Evolutionary conservation across 345 rosid species (phyloP), one percentile per base, ranked within the genome.

Genomic region (Clarkia xantiana): DNA sequence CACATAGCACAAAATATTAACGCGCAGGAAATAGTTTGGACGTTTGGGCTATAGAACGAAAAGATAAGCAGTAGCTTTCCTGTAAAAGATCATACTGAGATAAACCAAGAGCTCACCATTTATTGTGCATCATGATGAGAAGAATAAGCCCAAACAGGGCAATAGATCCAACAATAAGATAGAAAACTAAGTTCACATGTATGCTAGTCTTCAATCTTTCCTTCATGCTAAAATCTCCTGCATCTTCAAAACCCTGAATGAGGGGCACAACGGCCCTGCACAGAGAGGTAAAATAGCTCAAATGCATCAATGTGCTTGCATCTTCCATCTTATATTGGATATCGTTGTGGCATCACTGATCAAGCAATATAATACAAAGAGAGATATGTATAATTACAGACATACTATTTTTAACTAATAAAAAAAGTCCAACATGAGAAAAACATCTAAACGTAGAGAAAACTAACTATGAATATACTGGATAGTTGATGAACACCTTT

Each of bases 171-270:
- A 93, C 82, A 17, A 87, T 70, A 19, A 89, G 77, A 71, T 93
- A 93, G 70, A 93, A 93, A 48, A 84, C 76, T 55, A 93, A 77
- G 79, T 93, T 93, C 41, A 76, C 94, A 48, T 77, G 99, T 13
- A 87, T 69, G 39, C 99, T 93, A 52, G 94, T 93, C 84, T 71
- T 82, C 66, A 93, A 65, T 73, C 84, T 77, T 78, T 93, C 97
- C 13, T 77, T 72, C 43, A 84, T 69, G 1, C 91, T 76, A 58
- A 93, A 93, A 72, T 93, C 99, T 53, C 99, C 99, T 44, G 97
- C 99, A 80, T 87, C 99, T 84, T 93, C 99, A 49, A 75, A 93
- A 76, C 99, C 99, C 91, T 87, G 97, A 59, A 93, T 79, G 67
- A 93, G 94, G 72, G 99, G 97, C 71, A 75, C 97, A 73, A 80